phyloP scores from a whole-genome alignment of 78 protist species.

The Neovahlkampfia damariscottae region DNA sequence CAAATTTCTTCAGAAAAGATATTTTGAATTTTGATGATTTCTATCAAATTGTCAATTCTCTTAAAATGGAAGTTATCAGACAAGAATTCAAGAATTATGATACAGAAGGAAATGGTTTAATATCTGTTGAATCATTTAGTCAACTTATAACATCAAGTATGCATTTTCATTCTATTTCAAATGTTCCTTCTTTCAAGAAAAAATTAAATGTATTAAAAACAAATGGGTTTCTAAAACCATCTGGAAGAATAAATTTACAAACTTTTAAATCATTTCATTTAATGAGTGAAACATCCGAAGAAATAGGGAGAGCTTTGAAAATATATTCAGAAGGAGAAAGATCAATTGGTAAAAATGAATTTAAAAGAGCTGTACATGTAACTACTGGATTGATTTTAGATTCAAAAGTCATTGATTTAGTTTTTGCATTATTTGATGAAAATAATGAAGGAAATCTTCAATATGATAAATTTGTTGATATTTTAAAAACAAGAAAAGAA shows the following conservation, averaged over 20 bases:
- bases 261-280: background rate
- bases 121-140: background rate
- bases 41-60: background rate
- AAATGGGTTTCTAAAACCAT: background rate
- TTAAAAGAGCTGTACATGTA: background rate
- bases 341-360: background rate
- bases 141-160: background rate
- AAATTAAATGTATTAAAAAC: background rate
- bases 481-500: no score
- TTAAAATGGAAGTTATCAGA: background rate
- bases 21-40: background rate
- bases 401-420: background rate
- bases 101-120: background rate
- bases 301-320: background rate
- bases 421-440: background rate
- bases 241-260: background rate
- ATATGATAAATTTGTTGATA: no score
- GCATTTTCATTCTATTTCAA: background rate
- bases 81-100: background rate
- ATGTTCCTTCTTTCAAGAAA: background rate
- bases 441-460: background rate
- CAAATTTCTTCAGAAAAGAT: background rate
- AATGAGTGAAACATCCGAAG: background rate
- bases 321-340: background rate
- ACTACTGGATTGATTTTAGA: background rate